Base-by-base conservation (phyloP, 306 rosid species). In the Citrullus amarus region DNA sequence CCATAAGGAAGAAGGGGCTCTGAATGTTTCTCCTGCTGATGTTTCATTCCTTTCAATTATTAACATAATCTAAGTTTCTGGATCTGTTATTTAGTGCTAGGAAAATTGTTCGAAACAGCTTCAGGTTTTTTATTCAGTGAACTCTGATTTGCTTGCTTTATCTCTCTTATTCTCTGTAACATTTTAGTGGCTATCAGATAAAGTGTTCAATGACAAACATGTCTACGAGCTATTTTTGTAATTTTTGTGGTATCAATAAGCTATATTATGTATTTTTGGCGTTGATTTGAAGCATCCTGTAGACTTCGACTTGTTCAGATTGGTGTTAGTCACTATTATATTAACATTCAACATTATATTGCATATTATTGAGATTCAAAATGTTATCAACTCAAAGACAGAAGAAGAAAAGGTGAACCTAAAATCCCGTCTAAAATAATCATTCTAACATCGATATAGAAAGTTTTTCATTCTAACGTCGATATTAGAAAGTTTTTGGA, bases 1-100 rank as follows among this genome's bases (percentile, higher is more conserved):
- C 99, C 98, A 15, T 89, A 48, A 86, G 18, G 0, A 74, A 11
- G 10, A 17, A 25, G 22, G 46, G 54, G 39, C 62, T 57, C 68
- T 8, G 10, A 39, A 18, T 53, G 56, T 20, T 76, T 6, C 66
- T 6, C 66, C 39, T 76, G 51, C 32, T 63, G 16, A n/a, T 13
- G 17, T 76, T 82, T 71, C 76, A 43, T 81, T 60, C 78, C 74
- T 5, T 66, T 36, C 57, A 34, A 72, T 82, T 9, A 17, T 56
- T 32, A 50, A 51, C 75, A 30, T 54, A 30, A 53, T 32, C 30
- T 4, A 53, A 17, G 44, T 43, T 32, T 72, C 44, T 50, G 77
- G 77, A 10, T 53, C 46, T 74, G 63, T 9, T 74, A 74, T 32
- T 53, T 74, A 74, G 78, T 32, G 62, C 63, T 74, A 53, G 78